phyloP scores from a whole-genome alignment of 108 stramenopile genomes.

The Cyclotella atomus region DNA sequence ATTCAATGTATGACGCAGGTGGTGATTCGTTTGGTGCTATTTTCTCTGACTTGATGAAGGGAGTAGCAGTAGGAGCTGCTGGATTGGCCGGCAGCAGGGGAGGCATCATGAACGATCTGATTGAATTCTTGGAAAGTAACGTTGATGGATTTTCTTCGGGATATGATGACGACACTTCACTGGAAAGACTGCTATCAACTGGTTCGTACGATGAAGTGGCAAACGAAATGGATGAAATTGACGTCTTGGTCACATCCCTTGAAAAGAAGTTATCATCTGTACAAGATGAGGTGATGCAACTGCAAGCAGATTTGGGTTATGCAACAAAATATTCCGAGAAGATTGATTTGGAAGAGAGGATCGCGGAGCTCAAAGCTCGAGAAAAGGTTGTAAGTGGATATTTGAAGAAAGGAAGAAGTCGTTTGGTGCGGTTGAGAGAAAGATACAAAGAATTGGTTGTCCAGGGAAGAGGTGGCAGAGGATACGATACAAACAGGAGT shows the following conservation, averaged over 20 bases:
- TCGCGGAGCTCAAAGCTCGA: constrained; percentile 74
- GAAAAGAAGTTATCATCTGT: constrained; percentile 56
- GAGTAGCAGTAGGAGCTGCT: constrained; percentile 59
- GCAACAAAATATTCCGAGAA: constrained; percentile 60
- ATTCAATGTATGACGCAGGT: constrained; percentile 71
- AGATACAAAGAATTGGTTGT: constrained; percentile 80
- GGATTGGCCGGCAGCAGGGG: constrained; percentile 28
- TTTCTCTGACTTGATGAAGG: constrained; percentile 71
- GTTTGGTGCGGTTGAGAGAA: constrained; percentile 72
- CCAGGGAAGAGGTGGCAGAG: constrained; percentile 50
- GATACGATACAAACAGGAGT: constrained; percentile 31
- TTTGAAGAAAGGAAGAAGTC: constrained; percentile 65
- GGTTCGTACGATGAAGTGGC: constrained; percentile 72
- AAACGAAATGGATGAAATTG: constrained; percentile 84
- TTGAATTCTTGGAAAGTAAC: constrained; percentile 82
- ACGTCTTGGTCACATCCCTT: constrained; percentile 73
- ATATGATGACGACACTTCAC: constrained; percentile 61
- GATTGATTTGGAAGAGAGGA: constrained; percentile 68
- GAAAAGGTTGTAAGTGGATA: constrained; percentile 72
- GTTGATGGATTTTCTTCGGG: constrained; percentile 62
- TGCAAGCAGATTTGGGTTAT: constrained; percentile 59
- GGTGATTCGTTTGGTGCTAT: constrained; percentile 83
- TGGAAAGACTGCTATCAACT: constrained; percentile 54
- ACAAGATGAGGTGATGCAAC: constrained; percentile 55
- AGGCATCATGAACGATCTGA: constrained; percentile 70